Conservation (phyloP, 2,329 filamentous ascomycete species). For the Alternaria sp. region DNA sequence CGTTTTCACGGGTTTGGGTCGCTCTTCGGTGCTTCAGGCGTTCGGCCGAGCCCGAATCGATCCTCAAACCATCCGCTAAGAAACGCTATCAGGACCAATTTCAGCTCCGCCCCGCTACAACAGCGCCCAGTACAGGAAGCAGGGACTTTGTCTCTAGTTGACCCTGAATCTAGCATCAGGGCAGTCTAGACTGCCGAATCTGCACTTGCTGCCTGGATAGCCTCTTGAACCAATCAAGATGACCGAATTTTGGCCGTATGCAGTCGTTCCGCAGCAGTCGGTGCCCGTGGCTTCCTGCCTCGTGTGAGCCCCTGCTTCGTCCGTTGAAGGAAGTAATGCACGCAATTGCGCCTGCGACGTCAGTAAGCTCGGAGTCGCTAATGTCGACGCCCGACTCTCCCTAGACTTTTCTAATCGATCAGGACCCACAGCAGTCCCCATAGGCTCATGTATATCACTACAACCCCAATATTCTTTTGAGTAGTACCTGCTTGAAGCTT, state of each 20-base stretch:
- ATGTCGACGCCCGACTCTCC: not conserved
- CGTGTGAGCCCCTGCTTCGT: not conserved
- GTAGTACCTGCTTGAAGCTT: not conserved
- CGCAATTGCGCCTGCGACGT: not conserved
- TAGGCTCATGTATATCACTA: not conserved
- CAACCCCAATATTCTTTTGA: not conserved
- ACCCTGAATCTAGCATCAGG: not conserved
- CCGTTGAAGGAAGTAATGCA: not conserved
- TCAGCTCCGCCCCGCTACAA: not conserved
- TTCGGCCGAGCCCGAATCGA: not conserved
- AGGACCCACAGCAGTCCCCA: not conserved
- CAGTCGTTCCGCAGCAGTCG: not conserved
- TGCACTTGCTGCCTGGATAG: not conserved
- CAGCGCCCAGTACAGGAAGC: not conserved
- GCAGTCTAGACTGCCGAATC: not conserved
- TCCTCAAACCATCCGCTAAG: not conserved
- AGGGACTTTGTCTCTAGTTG: not conserved
- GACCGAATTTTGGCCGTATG: not conserved
- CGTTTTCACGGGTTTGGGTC: not conserved
- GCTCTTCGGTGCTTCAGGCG: not conserved
- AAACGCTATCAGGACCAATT: not conserved
- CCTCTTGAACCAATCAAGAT: not conserved
- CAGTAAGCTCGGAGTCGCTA: slow-evolving; percentile 1
- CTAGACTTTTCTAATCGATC: not conserved
- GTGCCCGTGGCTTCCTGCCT: slow-evolving; percentile 1